Evolutionary conservation across 2,329 filamentous ascomycete species (phyloP), one percentile per base, ranked within the genome.

Genomic region (Cladorrhinum sp.): DNA sequence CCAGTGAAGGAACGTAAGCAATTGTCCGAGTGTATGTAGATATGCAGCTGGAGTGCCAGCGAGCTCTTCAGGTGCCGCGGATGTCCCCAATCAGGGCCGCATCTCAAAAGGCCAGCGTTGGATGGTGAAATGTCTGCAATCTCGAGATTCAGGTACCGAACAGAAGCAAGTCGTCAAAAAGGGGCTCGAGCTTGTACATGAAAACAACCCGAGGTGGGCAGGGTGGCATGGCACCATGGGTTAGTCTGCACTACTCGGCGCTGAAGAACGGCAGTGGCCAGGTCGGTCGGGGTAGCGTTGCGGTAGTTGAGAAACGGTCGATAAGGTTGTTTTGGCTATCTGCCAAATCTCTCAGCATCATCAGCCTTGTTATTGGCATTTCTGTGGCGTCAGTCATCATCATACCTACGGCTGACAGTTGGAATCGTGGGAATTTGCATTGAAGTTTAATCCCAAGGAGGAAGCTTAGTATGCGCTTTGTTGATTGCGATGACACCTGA

Each of bases 11-110:
- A 54, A 61, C 24, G 58, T 59, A 60, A 60, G 30, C 59, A 60
- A 52, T 42, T 48, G 48, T 54, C 46, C 48, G n/a, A 49, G 46
- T 52, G 39, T 52, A 36, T 57, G 30, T 23, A 55, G 39, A 42
- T 51, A 57, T 60, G 56, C 57, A 53, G 55, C 20, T 26, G 50
- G 58, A 48, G 26, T 42, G 48, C 3, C n/a, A 53, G 21, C 30
- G 49, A 30, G 20, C 21, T 52, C 24, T 24, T 57, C 42, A 57
- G 52, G 55, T 46, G 55, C 55, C 20, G 59, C 61, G 67, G 68
- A 66, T 62, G 60, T 64, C 60, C 63, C 67, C 65, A 67, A 67
- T 60, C 60, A 66, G 53, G 55, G 53, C 65, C 62, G 65, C 53
- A 49, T 14, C 36, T 12, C n/a, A n/a, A 42, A 42, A 42, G 16